Base-by-base conservation (phyloP, 345 rosid genomes). In the Hibiscus trionum region DNA sequence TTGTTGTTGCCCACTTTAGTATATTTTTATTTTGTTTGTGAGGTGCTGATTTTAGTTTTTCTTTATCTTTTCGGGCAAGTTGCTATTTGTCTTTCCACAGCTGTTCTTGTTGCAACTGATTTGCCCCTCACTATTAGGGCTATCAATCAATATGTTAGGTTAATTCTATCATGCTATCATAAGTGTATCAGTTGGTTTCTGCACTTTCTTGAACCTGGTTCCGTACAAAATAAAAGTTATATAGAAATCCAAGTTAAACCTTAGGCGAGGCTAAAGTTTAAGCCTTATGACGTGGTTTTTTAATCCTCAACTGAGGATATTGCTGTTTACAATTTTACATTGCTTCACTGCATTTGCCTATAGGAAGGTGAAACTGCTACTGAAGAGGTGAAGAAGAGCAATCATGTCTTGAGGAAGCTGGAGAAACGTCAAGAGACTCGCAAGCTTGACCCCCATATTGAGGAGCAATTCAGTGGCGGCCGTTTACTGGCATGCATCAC, bases 391-490 rank as follows among this genome's bases (percentile, higher is more conserved):
- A 86, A 83, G 82, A 86, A 86, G 80, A 86, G 87, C 56, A 80
- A 69, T 66, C 89, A 83, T 80, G 82, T 84, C 7, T 44, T 24
- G 8, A 83, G 84, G 80, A 86, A 84, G 80, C 21, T 84, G 39
- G 87, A 82, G 68, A 84, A 75, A 65, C 85, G 86, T 35, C 87
- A 80, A 72, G 74, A 73, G 68, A 84, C 78, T 24, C 82, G 85
- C 7, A 72, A 63, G 6, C 85, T 85, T 21, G 88, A 85, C 39
- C 15, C 76, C 4, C 88, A 85, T 21, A 83, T 86, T 11, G 89
- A 86, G 66, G 89, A 86, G 61, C 89, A 83, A 71, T 86, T 86
- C 62, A 73, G 87, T 9, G 60, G 72, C 46, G 89, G 89, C 65
- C 62, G 84, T 63, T 70, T 83, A 80, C 61, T 82, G 78, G 87